Base-by-base conservation (phyloP, 345 rosid genomes). In the Eucalyptus curtisii region DNA sequence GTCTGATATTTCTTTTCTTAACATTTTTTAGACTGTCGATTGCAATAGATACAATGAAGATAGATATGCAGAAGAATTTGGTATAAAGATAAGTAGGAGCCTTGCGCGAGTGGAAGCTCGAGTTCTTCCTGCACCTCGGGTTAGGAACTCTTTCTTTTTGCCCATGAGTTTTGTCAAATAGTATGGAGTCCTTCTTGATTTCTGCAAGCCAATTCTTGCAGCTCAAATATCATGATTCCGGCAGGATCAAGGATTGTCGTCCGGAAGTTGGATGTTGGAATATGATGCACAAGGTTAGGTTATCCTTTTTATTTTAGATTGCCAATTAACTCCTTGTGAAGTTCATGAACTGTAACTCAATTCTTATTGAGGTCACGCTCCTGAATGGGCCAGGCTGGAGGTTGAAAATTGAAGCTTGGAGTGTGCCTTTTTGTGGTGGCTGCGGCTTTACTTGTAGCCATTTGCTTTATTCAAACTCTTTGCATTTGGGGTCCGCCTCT, bases 231-330 rank as follows among this genome's bases (percentile, higher is more conserved):
- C 99, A 97, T 81, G 99, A 96, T 16, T 95, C 97, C 7, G 99
- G 99, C 44, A 93, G 94, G 90, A 98, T 96, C 90, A 96, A 93
- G 93, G 94, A 94, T 87, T 95, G 97, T 91, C 90, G 93, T 80
- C 99, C 99, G 16, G 97, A 95, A 90, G 96, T 96, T 88, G 99
- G 99, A 17, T 97, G 96, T 82, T 97, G 99, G 99, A 97, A 97
- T 87, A 97, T 97, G 99, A 97, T 95, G 99, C 96, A 97, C 27
- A 97, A 96, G 97, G 99, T 97, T 92, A 47, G 86, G 42, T 42
- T 66, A 30, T 33, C 40, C 49, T 87, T 44, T 48, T 48, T 68
- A 19, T 47, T 42, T 45, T 59, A 30, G 80, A 87, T 47, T 14
- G 8, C 80, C 40, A n/a, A n/a, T 33, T 31, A 30, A 71, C 40